A percentile compares a stretch with the other conserved stretches of the same genome.
phyloP scores from a whole-genome alignment of 805 yeast genomes.

The Torulaspora quercuum region DNA sequence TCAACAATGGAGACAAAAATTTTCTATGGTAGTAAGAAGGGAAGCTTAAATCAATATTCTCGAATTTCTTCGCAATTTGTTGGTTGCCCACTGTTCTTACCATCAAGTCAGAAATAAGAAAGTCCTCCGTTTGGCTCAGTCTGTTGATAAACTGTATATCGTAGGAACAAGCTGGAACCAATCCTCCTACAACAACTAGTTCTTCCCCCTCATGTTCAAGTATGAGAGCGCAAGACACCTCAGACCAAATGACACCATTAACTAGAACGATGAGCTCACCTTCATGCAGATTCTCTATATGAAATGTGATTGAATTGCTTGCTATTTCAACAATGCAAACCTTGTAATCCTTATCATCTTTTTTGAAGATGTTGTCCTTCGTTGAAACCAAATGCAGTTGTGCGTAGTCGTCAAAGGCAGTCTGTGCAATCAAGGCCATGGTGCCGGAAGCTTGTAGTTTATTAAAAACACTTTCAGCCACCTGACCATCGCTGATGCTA shows the following conservation, averaged over 20 bases:
- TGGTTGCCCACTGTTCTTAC: conserved; percentile 36
- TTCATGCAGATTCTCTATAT: conserved; percentile 43
- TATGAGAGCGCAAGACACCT: conserved; percentile 48
- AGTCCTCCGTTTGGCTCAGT: conserved; percentile 35
- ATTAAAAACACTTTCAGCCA: conserved; percentile 31
- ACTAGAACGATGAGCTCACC: conserved; percentile 48
- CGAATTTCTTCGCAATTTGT: conserved; percentile 19
- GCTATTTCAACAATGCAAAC: conserved; percentile 50
- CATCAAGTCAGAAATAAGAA: conserved; percentile 40
- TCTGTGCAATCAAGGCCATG: conserved; percentile 39
- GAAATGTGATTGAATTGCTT: conserved; percentile 51
- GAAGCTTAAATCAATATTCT: conserved; percentile 33
- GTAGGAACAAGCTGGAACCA: conserved; percentile 62
- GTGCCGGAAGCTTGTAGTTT: conserved; percentile 32
- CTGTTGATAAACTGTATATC: conserved; percentile 48
- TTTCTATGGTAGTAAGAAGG: conserved; percentile 38
- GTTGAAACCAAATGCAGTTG: conserved; percentile 30
- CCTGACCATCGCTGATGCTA: conserved; percentile 11
- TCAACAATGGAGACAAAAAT: conserved; percentile 55
- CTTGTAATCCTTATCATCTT: conserved; percentile 35
- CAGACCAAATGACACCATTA: conserved; percentile 69
- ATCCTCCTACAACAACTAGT: conserved; percentile 57
- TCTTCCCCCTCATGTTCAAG: conserved; percentile 44
- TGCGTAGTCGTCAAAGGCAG: conserved; percentile 32
- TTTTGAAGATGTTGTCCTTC: conserved; percentile 29